phyloP scores from a whole-genome alignment of 495 filamentous ascomycete species.

The Daldinia caldariorum region DNA sequence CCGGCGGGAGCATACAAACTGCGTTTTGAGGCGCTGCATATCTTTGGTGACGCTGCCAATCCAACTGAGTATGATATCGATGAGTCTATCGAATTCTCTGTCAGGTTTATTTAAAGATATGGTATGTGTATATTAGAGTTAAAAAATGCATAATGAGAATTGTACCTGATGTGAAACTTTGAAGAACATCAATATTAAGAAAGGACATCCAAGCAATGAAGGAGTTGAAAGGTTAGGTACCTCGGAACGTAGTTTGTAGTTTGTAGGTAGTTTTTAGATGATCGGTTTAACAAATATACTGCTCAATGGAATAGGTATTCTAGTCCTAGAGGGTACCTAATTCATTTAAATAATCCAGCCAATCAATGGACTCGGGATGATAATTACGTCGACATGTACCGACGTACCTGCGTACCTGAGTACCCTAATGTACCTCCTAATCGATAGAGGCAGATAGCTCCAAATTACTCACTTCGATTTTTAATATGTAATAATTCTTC shows the following conservation, averaged over 20 bases:
- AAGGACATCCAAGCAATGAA: too few relatives aligned
- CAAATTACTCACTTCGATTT: neutral
- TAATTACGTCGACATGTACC: conserved; percentile 21
- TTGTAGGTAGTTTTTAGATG: too few relatives aligned
- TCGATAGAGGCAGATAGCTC: neutral
- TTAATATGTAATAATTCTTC: neutral
- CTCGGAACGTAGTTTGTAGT: too few relatives aligned
- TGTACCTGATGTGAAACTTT: neutral
- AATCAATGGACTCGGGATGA: conserved; percentile 26
- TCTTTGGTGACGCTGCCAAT: conserved; percentile 52
- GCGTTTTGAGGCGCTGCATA: conserved; percentile 54
- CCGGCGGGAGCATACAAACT: conserved; percentile 59
- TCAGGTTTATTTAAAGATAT: conserved; percentile 45
- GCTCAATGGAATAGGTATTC: conserved; percentile 38
- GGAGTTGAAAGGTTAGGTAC: too few relatives aligned
- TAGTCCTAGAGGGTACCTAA: too few relatives aligned
- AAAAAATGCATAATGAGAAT: neutral
- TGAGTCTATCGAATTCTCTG: conserved; percentile 51
- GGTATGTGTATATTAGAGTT: conserved; percentile 13
- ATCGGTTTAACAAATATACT: conserved; percentile 13
- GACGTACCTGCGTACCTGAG: neutral
- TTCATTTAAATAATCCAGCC: conserved; percentile 10
- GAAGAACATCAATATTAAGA: neutral
- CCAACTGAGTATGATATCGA: conserved; percentile 51
- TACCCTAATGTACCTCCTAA: neutral